Evolutionary conservation across 306 rosid genomes (phyloP), one percentile per base, ranked within the genome.

Genomic region (Lagenaria siceraria): DNA sequence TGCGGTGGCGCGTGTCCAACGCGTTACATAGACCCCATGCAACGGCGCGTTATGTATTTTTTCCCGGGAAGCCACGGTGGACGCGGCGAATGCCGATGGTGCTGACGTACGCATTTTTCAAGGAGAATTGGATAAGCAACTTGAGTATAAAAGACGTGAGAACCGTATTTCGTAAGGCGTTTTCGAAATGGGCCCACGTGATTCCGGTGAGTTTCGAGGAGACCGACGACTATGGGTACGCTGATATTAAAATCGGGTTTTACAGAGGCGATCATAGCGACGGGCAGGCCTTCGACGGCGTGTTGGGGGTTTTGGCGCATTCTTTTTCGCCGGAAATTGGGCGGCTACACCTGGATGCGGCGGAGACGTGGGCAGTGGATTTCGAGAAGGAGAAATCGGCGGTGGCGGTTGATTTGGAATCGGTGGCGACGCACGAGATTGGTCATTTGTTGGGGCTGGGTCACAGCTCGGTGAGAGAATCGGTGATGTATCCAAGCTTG

Each of bases 381-480:
- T 88, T 91, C 12, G 7, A 13, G 15, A 10, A 0, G 1, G 92
- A 89, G 21, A 79, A 79, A 36, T 93, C 98, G 1, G 63, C 76
- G 21, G 89, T 81, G 82, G 98, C 98, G 0, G 78, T 93, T 21
- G 96, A 93, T 77, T 81, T 93, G 83, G 98, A 93, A 56, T 93
- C 98, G 5, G 96, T 93, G 51, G 97, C 90, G 7, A 83, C 89
- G 1, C 97, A 93, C 33, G 98, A 93, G 87, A 93, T 91, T 9
- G 98, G 98, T 5, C 98, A 93, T 78, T 38, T 93, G 87, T 80
- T 93, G 24, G 97, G 98, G 35, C 69, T 93, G 74, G 94, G 88
- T 4, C 98, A 93, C 66, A 91, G 96, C 58, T 31, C 77, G 8
- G 90, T 87, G 13, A 86, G 80, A 27, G 92, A 88, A 64, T 88